phyloP scores from a whole-genome alignment of 2,329 filamentous ascomycete species.

The Diatrype stigma region DNA sequence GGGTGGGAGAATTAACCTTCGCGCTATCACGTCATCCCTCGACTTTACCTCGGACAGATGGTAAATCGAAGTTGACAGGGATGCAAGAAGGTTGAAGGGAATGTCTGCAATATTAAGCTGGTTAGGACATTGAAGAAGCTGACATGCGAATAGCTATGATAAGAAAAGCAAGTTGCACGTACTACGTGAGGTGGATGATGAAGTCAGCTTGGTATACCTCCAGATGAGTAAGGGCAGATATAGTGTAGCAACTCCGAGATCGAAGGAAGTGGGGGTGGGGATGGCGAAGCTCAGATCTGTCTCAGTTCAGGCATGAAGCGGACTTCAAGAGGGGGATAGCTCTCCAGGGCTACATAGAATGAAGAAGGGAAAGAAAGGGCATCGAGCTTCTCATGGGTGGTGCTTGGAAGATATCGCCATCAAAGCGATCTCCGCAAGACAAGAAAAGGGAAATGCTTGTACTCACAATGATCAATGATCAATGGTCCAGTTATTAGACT shows the following conservation, averaged over 20 bases:
- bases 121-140: neutral
- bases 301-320: no score
- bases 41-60: constrained; percentile 20
- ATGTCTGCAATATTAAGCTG: neutral
- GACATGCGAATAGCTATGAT: neutral
- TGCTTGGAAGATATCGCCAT: no score
- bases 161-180: neutral
- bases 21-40: constrained; percentile 33
- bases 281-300: no score
- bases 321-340: no score
- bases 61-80: constrained; percentile 24
- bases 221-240: neutral
- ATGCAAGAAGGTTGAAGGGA: constrained; percentile 12
- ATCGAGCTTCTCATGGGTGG: no score
- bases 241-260: neutral
- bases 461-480: neutral
- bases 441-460: neutral
- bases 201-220: neutral
- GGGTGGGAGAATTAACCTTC: constrained; percentile 28
- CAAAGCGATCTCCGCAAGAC: neutral
- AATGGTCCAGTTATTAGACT: neutral
- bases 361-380: no score
- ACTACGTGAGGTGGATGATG: neutral
- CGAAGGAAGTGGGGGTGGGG: no score
- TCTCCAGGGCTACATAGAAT: no score